A percentile compares a stretch with the other conserved stretches of the same genome.
Conservation (phyloP, 1,284 basidiomycete genomes). For the Marasmius fiardii region DNA sequence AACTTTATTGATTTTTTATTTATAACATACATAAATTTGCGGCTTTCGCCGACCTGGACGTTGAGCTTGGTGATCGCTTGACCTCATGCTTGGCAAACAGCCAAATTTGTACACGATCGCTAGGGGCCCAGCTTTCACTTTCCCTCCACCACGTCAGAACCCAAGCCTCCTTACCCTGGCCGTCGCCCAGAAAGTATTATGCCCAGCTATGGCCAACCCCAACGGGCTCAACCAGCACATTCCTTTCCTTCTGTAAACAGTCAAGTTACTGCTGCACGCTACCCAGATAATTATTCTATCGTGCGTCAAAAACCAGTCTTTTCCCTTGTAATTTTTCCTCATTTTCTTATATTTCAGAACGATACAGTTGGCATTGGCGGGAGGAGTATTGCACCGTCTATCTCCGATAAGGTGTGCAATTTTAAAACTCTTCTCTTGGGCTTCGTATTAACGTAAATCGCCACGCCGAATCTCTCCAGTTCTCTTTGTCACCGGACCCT, state of each 20-base stretch:
- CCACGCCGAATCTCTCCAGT: slow-evolving; percentile 16
- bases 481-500: slow-evolving; percentile 26
- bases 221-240: neutral
- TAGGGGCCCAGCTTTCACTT: no score
- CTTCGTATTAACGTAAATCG: neutral
- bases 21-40: no score
- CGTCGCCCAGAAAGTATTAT: neutral
- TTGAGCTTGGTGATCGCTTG: no score
- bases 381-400: neutral
- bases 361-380: neutral
- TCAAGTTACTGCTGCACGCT: neutral
- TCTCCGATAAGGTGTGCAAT: slow-evolving; percentile 12
- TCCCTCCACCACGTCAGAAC: no score
- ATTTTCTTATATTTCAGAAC: neutral
- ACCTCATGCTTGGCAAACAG: no score
- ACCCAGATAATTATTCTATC: neutral
- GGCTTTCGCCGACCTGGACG: no score
- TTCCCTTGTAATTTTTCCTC: neutral
- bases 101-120: no score
- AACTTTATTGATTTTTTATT: no score
- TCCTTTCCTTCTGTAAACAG: neutral
- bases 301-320: neutral
- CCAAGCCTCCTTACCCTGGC: neutral
- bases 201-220: neutral
- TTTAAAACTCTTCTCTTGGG: neutral